Percentiles rank a stretch among this genome's conserved stretches.
Evolutionary conservation across 192 early-diverging fungal species (phyloP).

Genomic region (Linnemannia hyalina): DNA sequence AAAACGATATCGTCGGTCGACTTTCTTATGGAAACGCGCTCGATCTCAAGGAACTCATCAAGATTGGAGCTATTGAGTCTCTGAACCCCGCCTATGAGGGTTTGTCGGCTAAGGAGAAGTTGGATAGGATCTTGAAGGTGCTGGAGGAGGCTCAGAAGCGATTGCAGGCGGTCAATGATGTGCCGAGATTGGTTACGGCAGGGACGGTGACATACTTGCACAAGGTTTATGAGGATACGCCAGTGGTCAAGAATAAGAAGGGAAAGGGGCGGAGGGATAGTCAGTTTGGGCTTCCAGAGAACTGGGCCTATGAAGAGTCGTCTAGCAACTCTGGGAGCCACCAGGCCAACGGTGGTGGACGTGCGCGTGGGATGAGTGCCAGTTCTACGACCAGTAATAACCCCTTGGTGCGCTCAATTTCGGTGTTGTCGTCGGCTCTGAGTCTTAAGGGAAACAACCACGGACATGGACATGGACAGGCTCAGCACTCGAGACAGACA

Average conservation of each 20-base stretch:
- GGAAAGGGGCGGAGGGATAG: not conserved
- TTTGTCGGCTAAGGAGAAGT: conserved; percentile 28
- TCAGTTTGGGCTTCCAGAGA: conserved; percentile 38
- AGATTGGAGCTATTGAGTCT: conserved; percentile 54
- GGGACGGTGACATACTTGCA: conserved; percentile 56
- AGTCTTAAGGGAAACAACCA: conserved; percentile 2
- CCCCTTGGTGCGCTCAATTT: conserved; percentile 21
- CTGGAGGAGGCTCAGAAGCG: conserved; percentile 43
- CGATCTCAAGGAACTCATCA: conserved; percentile 62
- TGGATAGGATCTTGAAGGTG: conserved; percentile 36
- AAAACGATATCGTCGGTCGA: conserved; percentile 57
- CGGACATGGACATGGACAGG: not conserved
- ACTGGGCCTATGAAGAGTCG: not conserved
- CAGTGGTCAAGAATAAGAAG: conserved; percentile 42
- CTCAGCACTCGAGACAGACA: not conserved
- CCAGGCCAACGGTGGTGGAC: not conserved
- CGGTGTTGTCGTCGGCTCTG: conserved; percentile 24
- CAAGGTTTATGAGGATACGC: conserved; percentile 53
- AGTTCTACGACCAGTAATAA: conserved; percentile 1
- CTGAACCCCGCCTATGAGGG: conserved; percentile 47
- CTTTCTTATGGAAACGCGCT: conserved; percentile 57
- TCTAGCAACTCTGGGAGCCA: not conserved
- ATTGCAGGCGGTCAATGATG: conserved; percentile 34
- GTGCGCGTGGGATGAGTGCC: conserved; percentile 1
- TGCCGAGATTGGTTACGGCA: conserved; percentile 44